Evolutionary conservation across 2,329 filamentous ascomycete species (phyloP).

Genomic region (Exophiala bonariae): DNA sequence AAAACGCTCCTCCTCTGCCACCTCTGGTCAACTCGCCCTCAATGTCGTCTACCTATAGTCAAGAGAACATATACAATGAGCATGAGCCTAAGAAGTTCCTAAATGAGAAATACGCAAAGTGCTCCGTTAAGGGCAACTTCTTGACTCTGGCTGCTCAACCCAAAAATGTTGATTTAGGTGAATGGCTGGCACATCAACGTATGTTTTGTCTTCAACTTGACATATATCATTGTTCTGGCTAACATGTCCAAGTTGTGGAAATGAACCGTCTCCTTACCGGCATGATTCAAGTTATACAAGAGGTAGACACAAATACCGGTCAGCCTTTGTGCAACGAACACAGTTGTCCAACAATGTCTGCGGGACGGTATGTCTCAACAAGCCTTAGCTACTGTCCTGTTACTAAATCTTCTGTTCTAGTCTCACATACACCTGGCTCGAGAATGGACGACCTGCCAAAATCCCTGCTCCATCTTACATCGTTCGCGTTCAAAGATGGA

Average conservation of each 20-base stretch:
- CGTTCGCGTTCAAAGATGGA: conserved; percentile 94
- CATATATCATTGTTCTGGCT: conserved; percentile 10
- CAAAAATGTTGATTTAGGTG: conserved; percentile 88
- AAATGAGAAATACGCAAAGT: conserved; percentile 62
- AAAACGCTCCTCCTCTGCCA: conserved; percentile 32
- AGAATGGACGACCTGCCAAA: conserved; percentile 83
- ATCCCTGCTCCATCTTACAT: conserved; percentile 93
- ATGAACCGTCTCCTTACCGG: conserved; percentile 87
- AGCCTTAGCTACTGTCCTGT: background rate
- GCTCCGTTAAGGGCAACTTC: conserved; percentile 96
- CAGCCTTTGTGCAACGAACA: conserved; percentile 78
- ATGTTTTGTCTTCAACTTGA: conserved; percentile 29
- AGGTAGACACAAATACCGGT: conserved; percentile 74
- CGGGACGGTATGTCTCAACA: conserved; percentile 72
- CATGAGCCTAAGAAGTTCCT: conserved; percentile 52
- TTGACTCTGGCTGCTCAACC: conserved; percentile 92
- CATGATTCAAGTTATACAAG: conserved; percentile 85
- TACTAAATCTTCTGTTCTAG: conserved; percentile 48
- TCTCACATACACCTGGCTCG: conserved; percentile 95
- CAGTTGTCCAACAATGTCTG: conserved; percentile 89
- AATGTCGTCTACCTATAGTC: conserved; percentile 37
- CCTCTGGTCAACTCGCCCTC: conserved; percentile 41
- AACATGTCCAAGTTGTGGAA: conserved; percentile 77
- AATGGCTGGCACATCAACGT: conserved; percentile 97
- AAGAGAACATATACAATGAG: conserved; percentile 39